Evolutionary conservation across 495 filamentous ascomycete species (phyloP).

Genomic region (Aspergillus panamensis): DNA sequence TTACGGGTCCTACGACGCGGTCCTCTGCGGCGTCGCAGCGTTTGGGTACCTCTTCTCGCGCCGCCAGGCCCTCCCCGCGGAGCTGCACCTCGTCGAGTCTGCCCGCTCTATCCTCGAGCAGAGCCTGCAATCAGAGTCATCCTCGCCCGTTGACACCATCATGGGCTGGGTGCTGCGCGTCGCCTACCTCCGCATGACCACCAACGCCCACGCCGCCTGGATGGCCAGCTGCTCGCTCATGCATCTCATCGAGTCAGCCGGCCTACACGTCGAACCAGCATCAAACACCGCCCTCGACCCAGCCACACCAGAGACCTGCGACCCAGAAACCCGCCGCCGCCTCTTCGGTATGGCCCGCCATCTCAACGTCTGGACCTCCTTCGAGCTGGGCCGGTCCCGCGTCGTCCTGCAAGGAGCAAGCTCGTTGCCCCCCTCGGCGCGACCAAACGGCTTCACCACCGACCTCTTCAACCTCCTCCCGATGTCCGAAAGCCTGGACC

Average conservation of each 20-base stretch:
- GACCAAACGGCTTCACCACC: conserved; percentile 18
- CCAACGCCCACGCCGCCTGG: conserved; percentile 51
- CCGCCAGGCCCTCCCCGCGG: conserved; percentile 28
- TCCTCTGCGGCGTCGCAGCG: conserved; percentile 48
- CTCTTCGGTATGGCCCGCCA: conserved; percentile 50
- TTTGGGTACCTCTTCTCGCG: conserved; percentile 47
- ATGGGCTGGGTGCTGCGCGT: conserved; percentile 52
- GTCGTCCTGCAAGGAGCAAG: conserved; percentile 44
- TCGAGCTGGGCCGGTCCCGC: conserved; percentile 52
- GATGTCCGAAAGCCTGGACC: conserved; percentile 44
- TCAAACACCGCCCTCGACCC: conserved; percentile 19
- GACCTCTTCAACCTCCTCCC: conserved; percentile 46
- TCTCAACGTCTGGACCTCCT: conserved; percentile 50
- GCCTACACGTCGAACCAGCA: conserved; percentile 46
- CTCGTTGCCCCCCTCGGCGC: conserved; percentile 26
- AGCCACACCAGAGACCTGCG: conserved; percentile 18
- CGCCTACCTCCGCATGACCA: conserved; percentile 51
- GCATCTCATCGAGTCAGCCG: conserved; percentile 53
- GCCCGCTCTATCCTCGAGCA: conserved; percentile 46
- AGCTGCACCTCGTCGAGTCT: conserved; percentile 38
- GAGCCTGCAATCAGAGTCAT: conserved; percentile 28
- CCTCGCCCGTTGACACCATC: conserved; percentile 39
- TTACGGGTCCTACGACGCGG: conserved; percentile 38
- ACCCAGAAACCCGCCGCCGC: conserved; percentile 40
- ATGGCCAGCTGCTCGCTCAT: conserved; percentile 54